These are phyloP conservation scores for Adiantum capillusveneris DNA, from an alignment of 75 land plant genomes.

Conservation along the genomic window DNA sequence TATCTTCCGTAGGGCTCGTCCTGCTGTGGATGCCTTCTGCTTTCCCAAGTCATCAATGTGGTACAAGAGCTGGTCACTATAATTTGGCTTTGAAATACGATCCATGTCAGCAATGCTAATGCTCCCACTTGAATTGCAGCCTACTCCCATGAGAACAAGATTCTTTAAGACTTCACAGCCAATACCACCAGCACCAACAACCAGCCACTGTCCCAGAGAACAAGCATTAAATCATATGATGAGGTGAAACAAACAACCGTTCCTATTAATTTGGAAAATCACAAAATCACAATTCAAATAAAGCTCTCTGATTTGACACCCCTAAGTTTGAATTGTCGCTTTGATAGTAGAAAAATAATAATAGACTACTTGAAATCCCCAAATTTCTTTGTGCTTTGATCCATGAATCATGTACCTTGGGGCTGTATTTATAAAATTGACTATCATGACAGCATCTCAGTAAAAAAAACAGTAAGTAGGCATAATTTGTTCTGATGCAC, in stretches of 20 bases:
- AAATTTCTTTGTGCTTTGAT: too few relatives aligned
- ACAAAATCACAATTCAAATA: background rate
- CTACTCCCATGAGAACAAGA: constrained; percentile 44
- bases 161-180: constrained; percentile 50
- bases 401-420: too few relatives aligned
- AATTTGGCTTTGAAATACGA: constrained; percentile 35
- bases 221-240: too few relatives aligned
- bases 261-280: background rate
- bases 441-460: too few relatives aligned
- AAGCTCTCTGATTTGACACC: background rate
- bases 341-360: background rate
- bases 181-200: constrained; percentile 49
- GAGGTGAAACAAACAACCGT: too few relatives aligned
- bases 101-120: constrained; percentile 53
- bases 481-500: too few relatives aligned
- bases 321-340: too few relatives aligned
- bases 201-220: constrained; percentile 36
- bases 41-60: constrained; percentile 38
- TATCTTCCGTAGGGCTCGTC: constrained; percentile 43
- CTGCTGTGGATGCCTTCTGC: constrained; percentile 37
- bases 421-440: too few relatives aligned
- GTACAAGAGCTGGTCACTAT: constrained; percentile 34
- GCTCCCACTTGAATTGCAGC: constrained; percentile 42
- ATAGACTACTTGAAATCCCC: background rate
- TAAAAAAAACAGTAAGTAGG: too few relatives aligned